Evolutionary conservation across 768 basidiomycete genomes (phyloP).

Genomic region (Tricholoma flavovirens): DNA sequence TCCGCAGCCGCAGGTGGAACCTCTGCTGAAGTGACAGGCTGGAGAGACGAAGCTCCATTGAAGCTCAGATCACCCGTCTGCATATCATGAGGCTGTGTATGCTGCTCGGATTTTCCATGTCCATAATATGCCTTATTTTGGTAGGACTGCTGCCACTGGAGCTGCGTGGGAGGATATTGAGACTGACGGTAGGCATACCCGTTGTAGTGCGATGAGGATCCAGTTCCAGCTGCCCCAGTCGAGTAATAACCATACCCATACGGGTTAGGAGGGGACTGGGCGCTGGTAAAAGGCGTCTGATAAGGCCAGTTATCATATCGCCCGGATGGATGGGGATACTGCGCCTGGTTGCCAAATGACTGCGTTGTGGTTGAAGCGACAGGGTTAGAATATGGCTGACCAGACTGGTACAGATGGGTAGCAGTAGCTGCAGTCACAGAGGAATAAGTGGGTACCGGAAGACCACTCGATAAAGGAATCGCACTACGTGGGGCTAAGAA

Average conservation of each 20-base stretch:
- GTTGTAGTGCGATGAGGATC: conserved; percentile 20
- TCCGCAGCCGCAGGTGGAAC: conserved; percentile 2
- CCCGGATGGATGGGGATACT: conserved; percentile 18
- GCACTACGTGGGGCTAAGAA: conserved; percentile 16
- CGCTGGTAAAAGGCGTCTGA: conserved; percentile 17
- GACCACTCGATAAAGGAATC: conserved; percentile 19
- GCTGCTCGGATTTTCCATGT: background rate
- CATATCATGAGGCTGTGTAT: background rate
- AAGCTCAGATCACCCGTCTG: background rate
- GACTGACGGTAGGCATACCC: conserved; percentile 21
- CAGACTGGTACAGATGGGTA: conserved; percentile 2
- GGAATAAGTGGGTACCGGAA: conserved; percentile 27
- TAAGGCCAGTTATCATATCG: conserved; percentile 36
- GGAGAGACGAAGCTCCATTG: background rate
- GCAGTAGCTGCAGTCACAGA: conserved; percentile 20
- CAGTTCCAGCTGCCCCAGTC: conserved; percentile 7
- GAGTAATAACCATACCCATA: conserved; percentile 27
- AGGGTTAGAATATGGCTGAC: conserved; percentile 10
- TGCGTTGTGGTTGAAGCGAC: conserved; percentile 8
- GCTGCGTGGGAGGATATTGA: conserved; percentile 15
- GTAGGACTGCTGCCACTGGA: conserved; percentile 31
- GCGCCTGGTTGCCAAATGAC: conserved; percentile 12
- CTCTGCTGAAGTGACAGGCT: background rate
- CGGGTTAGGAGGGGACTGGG: conserved; percentile 14
- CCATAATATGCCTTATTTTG: conserved; percentile 18